Percentiles rank a stretch among this genome's conserved stretches.
These are phyloP conservation scores for Penicillium herquei DNA, from an alignment of 495 filamentous ascomycete genomes.

Conservation along the genomic window DNA sequence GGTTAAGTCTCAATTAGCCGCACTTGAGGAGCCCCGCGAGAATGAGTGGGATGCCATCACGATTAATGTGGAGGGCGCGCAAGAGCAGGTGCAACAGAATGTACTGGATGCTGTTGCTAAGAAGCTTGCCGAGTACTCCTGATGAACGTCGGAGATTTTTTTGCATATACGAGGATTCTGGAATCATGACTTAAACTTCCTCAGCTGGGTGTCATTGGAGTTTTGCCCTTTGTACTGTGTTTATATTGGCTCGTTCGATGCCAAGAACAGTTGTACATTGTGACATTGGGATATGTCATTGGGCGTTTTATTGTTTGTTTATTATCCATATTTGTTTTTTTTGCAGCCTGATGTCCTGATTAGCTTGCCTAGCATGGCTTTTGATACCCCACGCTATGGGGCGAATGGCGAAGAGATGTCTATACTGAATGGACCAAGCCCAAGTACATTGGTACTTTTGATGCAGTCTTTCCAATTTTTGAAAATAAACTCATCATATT, in stretches of 20 bases:
- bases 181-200: background rate
- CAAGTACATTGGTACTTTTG: background rate
- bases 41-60: slow-evolving; percentile 83
- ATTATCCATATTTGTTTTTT: background rate
- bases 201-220: slow-evolving; percentile 19
- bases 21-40: slow-evolving; percentile 71
- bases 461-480: background rate
- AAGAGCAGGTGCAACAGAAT: slow-evolving; percentile 64
- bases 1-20: slow-evolving; percentile 90
- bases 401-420: slow-evolving; percentile 5
- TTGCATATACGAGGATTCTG: slow-evolving; percentile 9
- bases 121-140: slow-evolving; percentile 36
- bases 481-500: background rate
- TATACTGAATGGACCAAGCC: background rate
- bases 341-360: slow-evolving; percentile 1
- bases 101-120: slow-evolving; percentile 55
- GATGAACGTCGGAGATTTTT: slow-evolving; percentile 3
- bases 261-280: no score
- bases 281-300: background rate
- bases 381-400: slow-evolving; percentile 14
- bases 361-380: background rate
- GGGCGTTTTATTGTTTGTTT: background rate
- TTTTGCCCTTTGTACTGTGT: slow-evolving; percentile 5
- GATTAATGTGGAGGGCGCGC: slow-evolving; percentile 69
- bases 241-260: background rate